Conservation (phyloP, 345 rosid species). For the Moringa oleifera region DNA sequence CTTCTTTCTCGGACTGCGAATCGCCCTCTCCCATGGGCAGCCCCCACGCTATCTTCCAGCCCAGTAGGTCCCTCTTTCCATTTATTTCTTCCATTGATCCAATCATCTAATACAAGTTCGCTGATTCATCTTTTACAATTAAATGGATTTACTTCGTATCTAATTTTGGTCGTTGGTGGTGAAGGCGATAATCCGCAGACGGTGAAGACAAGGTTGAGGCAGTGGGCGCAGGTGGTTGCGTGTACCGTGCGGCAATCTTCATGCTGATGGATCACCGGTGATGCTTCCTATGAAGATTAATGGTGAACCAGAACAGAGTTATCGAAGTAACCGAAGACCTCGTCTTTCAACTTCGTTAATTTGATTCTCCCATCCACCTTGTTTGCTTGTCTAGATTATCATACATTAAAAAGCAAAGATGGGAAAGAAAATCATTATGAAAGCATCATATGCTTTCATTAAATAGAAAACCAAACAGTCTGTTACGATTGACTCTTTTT, state of each 20-base stretch:
- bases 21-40: constrained; percentile 47
- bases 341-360: too few relatives aligned
- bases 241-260: constrained; percentile 78
- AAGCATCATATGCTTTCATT: background rate
- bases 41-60: constrained; percentile 39
- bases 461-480: background rate
- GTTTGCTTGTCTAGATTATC: too few relatives aligned
- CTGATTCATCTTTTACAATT: background rate
- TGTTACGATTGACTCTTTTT: background rate
- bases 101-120: background rate
- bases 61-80: constrained; percentile 13
- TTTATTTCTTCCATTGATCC: background rate
- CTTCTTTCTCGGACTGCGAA: constrained; percentile 47
- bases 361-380: too few relatives aligned
- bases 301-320: constrained; percentile 11
- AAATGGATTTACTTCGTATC: background rate
- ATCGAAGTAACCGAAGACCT: constrained; percentile 19
- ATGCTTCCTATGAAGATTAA: background rate
- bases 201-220: constrained; percentile 82
- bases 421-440: background rate
- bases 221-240: constrained; percentile 96
- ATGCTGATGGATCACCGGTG: constrained; percentile 13
- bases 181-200: constrained; percentile 74
- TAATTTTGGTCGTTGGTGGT: background rate
- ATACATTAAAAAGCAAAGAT: too few relatives aligned